Conservation (phyloP, 257 asterid species). For the Petrea volubilis region DNA sequence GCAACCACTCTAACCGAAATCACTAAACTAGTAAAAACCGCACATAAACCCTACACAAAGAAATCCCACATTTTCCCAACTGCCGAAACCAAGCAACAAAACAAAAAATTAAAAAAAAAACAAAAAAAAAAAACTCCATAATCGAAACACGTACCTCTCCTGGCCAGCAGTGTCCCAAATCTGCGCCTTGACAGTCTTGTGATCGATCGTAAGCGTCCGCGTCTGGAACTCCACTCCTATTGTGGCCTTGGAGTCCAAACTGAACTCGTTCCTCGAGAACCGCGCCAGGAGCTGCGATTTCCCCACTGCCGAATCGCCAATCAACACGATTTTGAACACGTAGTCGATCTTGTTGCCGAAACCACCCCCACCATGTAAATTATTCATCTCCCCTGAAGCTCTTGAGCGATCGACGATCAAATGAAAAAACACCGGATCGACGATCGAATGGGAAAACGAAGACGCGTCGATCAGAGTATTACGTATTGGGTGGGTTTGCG, state of each 20-base stretch:
- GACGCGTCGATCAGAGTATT: not conserved
- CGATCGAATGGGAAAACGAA: not conserved
- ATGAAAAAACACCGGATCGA: not conserved
- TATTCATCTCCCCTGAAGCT: constrained; percentile 41
- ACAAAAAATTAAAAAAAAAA: not conserved
- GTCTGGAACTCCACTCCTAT: constrained; percentile 88
- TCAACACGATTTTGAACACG: constrained; percentile 72
- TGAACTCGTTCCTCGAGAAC: constrained; percentile 71
- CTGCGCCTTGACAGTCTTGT: constrained; percentile 76
- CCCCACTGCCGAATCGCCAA: constrained; percentile 87
- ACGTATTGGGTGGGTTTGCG: not conserved
- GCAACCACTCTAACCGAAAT: not conserved
- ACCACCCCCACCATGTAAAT: constrained; percentile 52
- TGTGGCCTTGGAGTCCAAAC: constrained; percentile 73
- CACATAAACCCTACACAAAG: not conserved
- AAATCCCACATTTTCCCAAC: not conserved
- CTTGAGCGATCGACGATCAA: not conserved
- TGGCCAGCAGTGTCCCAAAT: constrained; percentile 97
- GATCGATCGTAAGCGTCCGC: constrained; percentile 60
- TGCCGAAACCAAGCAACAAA: not conserved
- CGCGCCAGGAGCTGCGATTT: constrained; percentile 83
- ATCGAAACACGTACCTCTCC: constrained; percentile 54
- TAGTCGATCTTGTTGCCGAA: constrained; percentile 67
- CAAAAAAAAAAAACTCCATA: not conserved
- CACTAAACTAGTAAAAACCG: not conserved